phyloP scores from a whole-genome alignment of 768 basidiomycete genomes.

The Mycena capillaripes region DNA sequence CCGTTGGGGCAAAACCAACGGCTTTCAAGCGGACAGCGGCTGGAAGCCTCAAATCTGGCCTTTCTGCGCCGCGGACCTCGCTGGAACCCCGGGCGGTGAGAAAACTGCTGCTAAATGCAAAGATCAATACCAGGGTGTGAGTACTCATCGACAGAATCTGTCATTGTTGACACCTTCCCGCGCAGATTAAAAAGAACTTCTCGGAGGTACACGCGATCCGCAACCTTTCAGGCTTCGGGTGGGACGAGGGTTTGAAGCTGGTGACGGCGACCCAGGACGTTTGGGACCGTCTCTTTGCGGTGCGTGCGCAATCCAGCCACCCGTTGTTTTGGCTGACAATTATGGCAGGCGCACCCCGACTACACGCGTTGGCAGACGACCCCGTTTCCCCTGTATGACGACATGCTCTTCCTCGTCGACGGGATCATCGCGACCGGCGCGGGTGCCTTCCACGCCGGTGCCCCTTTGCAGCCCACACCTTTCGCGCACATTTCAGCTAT shows the following conservation, averaged over 20 bases:
- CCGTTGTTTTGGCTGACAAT: background rate
- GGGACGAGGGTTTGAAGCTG: slow-evolving; percentile 7
- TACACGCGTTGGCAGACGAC: background rate
- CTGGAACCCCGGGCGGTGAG: background rate
- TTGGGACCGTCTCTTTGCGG: background rate
- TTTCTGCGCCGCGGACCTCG: background rate
- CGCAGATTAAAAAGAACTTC: background rate
- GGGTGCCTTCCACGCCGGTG: slow-evolving; percentile 10
- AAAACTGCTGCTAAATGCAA: background rate
- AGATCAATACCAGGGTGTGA: background rate
- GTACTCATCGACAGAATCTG: background rate
- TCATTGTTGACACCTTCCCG: background rate
- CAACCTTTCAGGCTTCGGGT: slow-evolving; percentile 3
- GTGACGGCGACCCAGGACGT: background rate
- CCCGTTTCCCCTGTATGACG: slow-evolving; percentile 1
- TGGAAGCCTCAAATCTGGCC: slow-evolving; percentile 22
- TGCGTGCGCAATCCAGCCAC: background rate
- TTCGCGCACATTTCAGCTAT: background rate
- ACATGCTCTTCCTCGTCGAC: slow-evolving; percentile 9
- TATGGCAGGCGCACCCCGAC: background rate
- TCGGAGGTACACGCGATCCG: background rate
- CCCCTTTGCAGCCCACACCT: background rate
- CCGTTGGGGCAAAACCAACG: background rate
- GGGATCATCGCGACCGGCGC: slow-evolving; percentile 5
- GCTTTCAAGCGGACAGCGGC: slow-evolving; percentile 19